Evolutionary conservation across 2,329 filamentous ascomycete species (phyloP).

Genomic region (Chaetoscypha palmicola): DNA sequence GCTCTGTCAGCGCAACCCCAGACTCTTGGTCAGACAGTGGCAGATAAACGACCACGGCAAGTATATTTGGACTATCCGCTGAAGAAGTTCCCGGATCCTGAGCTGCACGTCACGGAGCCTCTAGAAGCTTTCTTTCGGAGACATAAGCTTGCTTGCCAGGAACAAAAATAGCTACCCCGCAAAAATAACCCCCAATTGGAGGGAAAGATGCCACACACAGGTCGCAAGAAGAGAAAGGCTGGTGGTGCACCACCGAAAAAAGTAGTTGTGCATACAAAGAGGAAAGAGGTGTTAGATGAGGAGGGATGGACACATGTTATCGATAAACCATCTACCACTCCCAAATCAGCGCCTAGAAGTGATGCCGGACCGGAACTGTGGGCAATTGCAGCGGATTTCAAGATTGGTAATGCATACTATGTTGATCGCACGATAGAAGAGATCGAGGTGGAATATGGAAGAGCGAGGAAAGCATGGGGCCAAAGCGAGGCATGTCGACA

Average conservation of each 20-base stretch:
- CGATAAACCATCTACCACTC: constrained; percentile 15
- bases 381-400: constrained; percentile 21
- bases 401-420: constrained; percentile 24
- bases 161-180: too few species aligned
- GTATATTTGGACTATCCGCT: too few species aligned
- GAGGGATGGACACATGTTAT: constrained; percentile 33
- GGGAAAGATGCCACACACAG: constrained; percentile 26
- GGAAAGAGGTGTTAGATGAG: constrained; percentile 25
- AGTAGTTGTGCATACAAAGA: constrained; percentile 24
- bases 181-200: too few species aligned
- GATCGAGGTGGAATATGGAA: constrained; percentile 22
- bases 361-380: constrained; percentile 15
- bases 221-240: constrained; percentile 23
- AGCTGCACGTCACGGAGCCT: too few species aligned
- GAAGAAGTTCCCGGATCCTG: too few species aligned
- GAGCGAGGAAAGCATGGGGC: constrained; percentile 26
- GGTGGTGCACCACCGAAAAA: constrained; percentile 5
- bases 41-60: too few species aligned
- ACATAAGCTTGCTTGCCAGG: too few species aligned
- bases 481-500: constrained; percentile 15
- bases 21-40: neutral
- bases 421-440: constrained; percentile 26
- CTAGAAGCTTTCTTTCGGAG: too few species aligned
- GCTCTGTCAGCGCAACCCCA: neutral
- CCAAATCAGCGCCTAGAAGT: constrained; percentile 9